Percentiles rank a stretch among this genome's conserved stretches.
phyloP scores from a whole-genome alignment of 169 alveolate species.

The Plasmodium gonderi region DNA sequence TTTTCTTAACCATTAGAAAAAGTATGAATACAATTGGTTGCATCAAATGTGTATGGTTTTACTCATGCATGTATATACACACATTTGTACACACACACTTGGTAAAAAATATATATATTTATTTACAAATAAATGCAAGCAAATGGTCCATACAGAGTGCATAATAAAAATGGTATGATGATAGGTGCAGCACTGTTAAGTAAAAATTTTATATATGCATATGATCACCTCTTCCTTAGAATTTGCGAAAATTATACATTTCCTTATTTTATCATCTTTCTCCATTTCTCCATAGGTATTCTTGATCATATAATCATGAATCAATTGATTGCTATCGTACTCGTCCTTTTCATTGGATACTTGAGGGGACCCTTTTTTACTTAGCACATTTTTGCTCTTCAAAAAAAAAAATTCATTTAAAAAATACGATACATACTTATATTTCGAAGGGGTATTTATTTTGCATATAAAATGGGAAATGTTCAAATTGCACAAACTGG shows the following conservation, averaged over 20 bases:
- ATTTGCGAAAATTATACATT: conserved; percentile 64
- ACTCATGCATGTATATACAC: background rate
- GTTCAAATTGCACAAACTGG: conserved; percentile 49
- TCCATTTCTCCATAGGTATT: background rate
- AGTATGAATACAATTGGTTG: background rate
- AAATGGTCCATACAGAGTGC: no score
- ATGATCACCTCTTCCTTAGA: conserved; percentile 51
- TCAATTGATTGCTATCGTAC: conserved; percentile 5
- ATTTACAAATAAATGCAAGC: no score
- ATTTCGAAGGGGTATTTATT: conserved; percentile 66
- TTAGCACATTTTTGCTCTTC: conserved; percentile 5
- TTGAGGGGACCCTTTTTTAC: background rate
- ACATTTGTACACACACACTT: background rate
- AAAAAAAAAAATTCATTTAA: conserved; percentile 58
- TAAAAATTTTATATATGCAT: background rate
- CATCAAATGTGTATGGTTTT: background rate
- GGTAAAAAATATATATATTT: no score
- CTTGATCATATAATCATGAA: conserved; percentile 12
- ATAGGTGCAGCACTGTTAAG: background rate
- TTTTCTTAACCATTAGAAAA: background rate
- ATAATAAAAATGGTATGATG: no score
- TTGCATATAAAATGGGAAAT: conserved; percentile 62
- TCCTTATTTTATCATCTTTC: conserved; percentile 36
- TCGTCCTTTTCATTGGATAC: background rate
- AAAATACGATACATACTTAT: conserved; percentile 71